Evolutionary conservation across 495 filamentous ascomycete species (phyloP).

Genomic region (Rhizodiscina lignyota): DNA sequence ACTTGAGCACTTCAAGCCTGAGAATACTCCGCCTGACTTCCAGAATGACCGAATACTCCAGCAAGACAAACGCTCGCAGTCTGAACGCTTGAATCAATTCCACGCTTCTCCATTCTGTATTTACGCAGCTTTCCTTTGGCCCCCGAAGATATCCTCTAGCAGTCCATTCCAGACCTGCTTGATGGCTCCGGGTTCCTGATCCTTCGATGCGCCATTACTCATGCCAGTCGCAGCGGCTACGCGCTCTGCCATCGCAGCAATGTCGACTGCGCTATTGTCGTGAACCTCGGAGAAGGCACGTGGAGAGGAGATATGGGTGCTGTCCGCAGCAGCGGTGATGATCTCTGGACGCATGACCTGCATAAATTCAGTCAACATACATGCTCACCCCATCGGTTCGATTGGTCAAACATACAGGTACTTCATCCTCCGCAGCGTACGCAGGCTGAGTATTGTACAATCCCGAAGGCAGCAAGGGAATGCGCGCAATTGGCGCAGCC

Average conservation of each 20-base stretch:
- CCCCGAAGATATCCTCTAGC: constrained; percentile 40
- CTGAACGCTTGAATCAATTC: too few species aligned
- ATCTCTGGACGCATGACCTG: constrained; percentile 39
- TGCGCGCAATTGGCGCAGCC: constrained; percentile 18
- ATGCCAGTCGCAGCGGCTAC: constrained; percentile 15
- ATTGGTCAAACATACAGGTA: neutral
- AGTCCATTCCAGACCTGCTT: constrained; percentile 37
- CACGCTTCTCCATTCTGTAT: too few species aligned
- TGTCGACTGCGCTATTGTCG: constrained; percentile 41
- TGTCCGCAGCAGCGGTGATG: constrained; percentile 33
- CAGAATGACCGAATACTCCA: too few species aligned
- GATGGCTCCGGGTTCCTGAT: constrained; percentile 25
- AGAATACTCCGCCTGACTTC: too few species aligned
- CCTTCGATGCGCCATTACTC: constrained; percentile 2
- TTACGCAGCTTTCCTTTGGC: too few species aligned
- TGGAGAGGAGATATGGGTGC: constrained; percentile 35
- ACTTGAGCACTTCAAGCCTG: too few species aligned
- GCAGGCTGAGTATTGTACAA: neutral
- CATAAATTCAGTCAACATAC: neutral
- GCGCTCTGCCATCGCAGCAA: constrained; percentile 36
- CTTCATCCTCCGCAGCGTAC: constrained; percentile 4
- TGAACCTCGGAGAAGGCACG: constrained; percentile 37
- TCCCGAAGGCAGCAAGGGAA: constrained; percentile 30
- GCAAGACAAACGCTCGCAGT: too few species aligned
- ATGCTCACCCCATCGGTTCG: neutral